phyloP scores from a whole-genome alignment of 1,284 basidiomycete genomes.

The Agroathelia rolfsii region DNA sequence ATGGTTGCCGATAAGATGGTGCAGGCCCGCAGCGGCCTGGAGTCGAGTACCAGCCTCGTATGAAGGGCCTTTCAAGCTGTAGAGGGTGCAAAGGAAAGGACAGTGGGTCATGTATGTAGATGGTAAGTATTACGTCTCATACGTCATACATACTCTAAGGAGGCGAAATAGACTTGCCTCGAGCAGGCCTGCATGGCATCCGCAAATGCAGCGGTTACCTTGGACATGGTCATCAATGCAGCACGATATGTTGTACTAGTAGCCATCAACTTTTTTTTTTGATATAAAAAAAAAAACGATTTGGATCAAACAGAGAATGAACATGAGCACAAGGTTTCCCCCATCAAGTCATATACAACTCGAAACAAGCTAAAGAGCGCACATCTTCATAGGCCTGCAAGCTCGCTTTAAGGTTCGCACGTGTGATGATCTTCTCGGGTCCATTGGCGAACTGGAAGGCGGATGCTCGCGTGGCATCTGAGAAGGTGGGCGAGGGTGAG shows the following conservation, averaged over 20 bases:
- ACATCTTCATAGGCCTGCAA: constrained; percentile 76
- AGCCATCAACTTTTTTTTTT: constrained; percentile 63
- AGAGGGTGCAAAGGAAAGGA: constrained; percentile 5
- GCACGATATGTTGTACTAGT: constrained; percentile 78
- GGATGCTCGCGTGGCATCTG: constrained; percentile 70
- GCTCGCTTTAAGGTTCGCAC: constrained; percentile 69
- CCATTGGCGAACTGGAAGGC: constrained; percentile 62
- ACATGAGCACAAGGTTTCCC: neutral
- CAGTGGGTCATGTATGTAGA: constrained; percentile 1
- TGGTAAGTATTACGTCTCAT: constrained; percentile 3
- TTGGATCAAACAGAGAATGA: neutral
- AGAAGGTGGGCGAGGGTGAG: constrained; percentile 74
- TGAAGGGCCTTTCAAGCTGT: constrained; percentile 67
- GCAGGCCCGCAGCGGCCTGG: constrained; percentile 81
- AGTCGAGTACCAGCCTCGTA: constrained; percentile 70
- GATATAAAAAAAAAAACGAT: constrained; percentile 1
- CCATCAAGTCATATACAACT: no score
- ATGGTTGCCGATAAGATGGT: constrained; percentile 88
- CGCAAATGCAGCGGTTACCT: constrained; percentile 80
- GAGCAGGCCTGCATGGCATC: constrained; percentile 80
- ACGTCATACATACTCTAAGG: constrained; percentile 7
- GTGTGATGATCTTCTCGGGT: constrained; percentile 74
- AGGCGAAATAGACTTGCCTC: constrained; percentile 41
- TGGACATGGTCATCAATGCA: constrained; percentile 76
- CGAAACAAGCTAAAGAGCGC: constrained; percentile 18